Conservation (phyloP, 1,284 basidiomycete species). For the Heterobasidion annosum region DNA sequence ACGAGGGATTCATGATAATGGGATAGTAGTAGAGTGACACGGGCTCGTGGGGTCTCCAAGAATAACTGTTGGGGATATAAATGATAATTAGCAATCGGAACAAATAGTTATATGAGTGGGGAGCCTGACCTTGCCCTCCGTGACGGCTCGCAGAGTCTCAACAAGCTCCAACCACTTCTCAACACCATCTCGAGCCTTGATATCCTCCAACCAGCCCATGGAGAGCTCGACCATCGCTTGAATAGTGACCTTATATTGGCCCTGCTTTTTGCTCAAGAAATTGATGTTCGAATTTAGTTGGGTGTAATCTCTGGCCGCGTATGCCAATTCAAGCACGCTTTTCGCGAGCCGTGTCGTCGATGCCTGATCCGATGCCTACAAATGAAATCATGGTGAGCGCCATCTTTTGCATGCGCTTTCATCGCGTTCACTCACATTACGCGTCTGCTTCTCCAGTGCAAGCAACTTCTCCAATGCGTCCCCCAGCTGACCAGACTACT, state of each 20-base stretch:
- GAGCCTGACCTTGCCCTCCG: conserved; percentile 82
- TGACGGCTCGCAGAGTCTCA: conserved; percentile 84
- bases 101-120: conserved; percentile 6
- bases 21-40: conserved; percentile 82
- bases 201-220: conserved; percentile 73
- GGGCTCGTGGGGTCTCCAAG: conserved; percentile 92
- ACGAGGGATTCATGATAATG: conserved; percentile 74
- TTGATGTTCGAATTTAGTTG: conserved; percentile 70
- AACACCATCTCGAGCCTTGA: conserved; percentile 58
- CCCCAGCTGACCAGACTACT: conserved; percentile 67
- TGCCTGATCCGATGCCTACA: conserved; percentile 82
- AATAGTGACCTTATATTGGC: conserved; percentile 88
- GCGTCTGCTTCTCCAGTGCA: conserved; percentile 88
- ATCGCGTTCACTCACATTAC: conserved; percentile 60
- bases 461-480: conserved; percentile 89
- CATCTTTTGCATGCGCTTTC: no score
- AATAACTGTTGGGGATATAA: conserved; percentile 61
- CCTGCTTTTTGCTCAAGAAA: conserved; percentile 90
- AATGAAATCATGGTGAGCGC: no score
- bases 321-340: conserved; percentile 63
- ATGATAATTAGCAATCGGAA: neutral
- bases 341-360: conserved; percentile 87
- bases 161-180: conserved; percentile 83
- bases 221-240: conserved; percentile 86
- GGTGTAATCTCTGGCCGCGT: conserved; percentile 62